phyloP scores from a whole-genome alignment of 495 filamentous ascomycete species.

The Stereocaulon alpinum region DNA sequence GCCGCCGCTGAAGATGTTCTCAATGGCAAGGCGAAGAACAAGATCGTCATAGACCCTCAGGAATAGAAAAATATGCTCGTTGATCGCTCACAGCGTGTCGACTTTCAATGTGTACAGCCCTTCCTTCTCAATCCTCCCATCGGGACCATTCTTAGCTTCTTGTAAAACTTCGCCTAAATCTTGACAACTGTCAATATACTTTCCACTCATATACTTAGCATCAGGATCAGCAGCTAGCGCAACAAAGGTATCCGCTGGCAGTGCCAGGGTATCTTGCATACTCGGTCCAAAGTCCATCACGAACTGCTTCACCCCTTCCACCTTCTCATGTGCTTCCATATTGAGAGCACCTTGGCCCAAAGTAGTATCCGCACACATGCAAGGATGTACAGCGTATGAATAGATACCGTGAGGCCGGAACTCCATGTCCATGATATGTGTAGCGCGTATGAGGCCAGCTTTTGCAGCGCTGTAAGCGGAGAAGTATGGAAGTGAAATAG shows the following conservation, averaged over 20 bases:
- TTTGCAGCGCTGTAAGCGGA: slow-evolving; percentile 22
- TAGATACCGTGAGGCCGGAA: slow-evolving; percentile 21
- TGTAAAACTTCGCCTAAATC: slow-evolving; percentile 23
- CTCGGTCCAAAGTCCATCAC: slow-evolving; percentile 15
- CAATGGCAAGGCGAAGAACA: background rate
- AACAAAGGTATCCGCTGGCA: slow-evolving; percentile 24
- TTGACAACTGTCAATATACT: slow-evolving; percentile 23
- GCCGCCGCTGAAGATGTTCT: background rate
- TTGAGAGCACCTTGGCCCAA: slow-evolving; percentile 17
- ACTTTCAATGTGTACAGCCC: slow-evolving; percentile 23
- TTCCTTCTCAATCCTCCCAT: slow-evolving; percentile 19
- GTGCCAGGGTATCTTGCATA: slow-evolving; percentile 15
- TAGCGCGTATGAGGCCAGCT: slow-evolving; percentile 21
- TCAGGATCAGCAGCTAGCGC: slow-evolving; percentile 18
- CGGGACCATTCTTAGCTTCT: slow-evolving; percentile 18
- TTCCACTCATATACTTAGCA: slow-evolving; percentile 22
- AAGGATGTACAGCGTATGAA: slow-evolving; percentile 26
- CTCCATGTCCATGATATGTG: slow-evolving; percentile 22
- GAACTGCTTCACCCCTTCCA: slow-evolving; percentile 6
- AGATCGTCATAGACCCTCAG: background rate
- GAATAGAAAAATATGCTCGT: background rate
- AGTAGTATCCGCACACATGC: slow-evolving; percentile 19
- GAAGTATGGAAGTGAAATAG: slow-evolving; percentile 19
- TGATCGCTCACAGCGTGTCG: slow-evolving; percentile 17
- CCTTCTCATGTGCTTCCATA: slow-evolving; percentile 15